Percentiles rank a stretch among this genome's conserved stretches.
Evolutionary conservation across 2,329 filamentous ascomycete genomes (phyloP).

Genomic region (Fonsecaea monophora): DNA sequence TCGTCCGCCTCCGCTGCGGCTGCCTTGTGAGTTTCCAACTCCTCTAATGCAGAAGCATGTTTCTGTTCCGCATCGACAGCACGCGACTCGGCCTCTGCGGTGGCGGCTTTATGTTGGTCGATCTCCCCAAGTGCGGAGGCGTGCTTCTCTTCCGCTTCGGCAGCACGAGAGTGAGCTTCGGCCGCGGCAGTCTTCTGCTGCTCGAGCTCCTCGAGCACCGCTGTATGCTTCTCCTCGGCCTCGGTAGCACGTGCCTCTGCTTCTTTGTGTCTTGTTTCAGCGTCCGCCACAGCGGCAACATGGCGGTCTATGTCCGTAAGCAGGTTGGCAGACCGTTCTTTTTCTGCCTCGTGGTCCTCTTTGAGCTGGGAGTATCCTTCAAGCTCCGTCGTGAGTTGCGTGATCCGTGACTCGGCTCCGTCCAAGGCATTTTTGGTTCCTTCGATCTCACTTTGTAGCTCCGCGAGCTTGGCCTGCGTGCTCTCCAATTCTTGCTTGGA

Average conservation of each 20-base stretch:
- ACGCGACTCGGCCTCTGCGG: constrained; percentile 4
- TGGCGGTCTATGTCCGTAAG: constrained; percentile 19
- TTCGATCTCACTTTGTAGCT: constrained; percentile 24
- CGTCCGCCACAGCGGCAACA: constrained; percentile 14
- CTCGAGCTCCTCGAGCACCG: constrained; percentile 10
- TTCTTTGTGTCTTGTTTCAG: constrained; percentile 19
- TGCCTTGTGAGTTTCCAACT: not conserved
- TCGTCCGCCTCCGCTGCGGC: constrained; percentile 2
- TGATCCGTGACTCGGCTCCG: constrained; percentile 23
- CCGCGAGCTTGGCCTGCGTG: constrained; percentile 23
- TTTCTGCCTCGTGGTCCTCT: constrained; percentile 7
- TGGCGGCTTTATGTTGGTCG: constrained; percentile 1
- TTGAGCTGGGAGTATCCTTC: constrained; percentile 23
- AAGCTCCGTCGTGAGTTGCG: constrained; percentile 25
- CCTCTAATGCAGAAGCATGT: not conserved
- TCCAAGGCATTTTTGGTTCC: constrained; percentile 21
- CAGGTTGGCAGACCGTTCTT: constrained; percentile 17
- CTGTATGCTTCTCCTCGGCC: constrained; percentile 10
- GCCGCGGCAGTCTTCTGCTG: constrained; percentile 14
- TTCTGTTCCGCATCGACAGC: constrained; percentile 11
- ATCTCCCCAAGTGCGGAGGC: constrained; percentile 5
- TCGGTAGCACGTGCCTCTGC: constrained; percentile 2
- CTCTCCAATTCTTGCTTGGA: constrained; percentile 23
- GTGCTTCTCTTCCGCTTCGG: constrained; percentile 13
- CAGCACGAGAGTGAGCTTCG: constrained; percentile 17